Base-by-base conservation (phyloP, 1,139 yeast species). In the Scheffersomyces insectosa region DNA sequence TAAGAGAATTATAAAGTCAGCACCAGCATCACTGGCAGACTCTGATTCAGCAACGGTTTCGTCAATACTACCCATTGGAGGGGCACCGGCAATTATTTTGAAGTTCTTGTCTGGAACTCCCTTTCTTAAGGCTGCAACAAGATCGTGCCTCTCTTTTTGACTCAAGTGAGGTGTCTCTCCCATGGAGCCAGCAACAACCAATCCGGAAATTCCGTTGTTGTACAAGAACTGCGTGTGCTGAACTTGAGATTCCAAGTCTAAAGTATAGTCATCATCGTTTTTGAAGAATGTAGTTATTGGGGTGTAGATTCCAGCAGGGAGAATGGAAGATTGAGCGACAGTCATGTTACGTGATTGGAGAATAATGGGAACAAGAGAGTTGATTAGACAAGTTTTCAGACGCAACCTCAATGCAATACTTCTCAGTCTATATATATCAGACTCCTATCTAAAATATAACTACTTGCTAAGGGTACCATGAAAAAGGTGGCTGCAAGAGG, bases 251-350 rank as follows among this genome's bases (percentile, higher is more conserved):
- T 66, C 75, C 29, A 61, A 51, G 49, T 77, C 82, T 14, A 77
- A 61, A 3, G 72, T 58, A 48, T 59, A 60, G 15, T 57, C 54
- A 29, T 54, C 66, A 42, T 66, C 68, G 43, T 58, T 55, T 47
- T 71, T 66, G 73, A 72, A 76, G 56, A 76, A 78, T 7, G 82
- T 76, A 42, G 78, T 72, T n/a, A 68, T 62, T 23, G 80, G 80
- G 20, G 77, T 68, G 56, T 74, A 75, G 32, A 75, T 68, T 36
- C 79, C 79, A 36, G 49, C 42, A 3, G 44, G 44, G 28, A 39
- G 35, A n/a, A 43, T 31, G 15, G 28, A 36, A 6, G 36, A 10
- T n/a, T 11, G 13, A n/a, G 30, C 28, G n/a, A 41, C 31, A n/a
- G 43, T 37, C 43, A 41, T 41, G n/a, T 23, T 15, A 7, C 14